phyloP scores from a whole-genome alignment of 768 basidiomycete genomes.

The Hydnomerulius pinastri region DNA sequence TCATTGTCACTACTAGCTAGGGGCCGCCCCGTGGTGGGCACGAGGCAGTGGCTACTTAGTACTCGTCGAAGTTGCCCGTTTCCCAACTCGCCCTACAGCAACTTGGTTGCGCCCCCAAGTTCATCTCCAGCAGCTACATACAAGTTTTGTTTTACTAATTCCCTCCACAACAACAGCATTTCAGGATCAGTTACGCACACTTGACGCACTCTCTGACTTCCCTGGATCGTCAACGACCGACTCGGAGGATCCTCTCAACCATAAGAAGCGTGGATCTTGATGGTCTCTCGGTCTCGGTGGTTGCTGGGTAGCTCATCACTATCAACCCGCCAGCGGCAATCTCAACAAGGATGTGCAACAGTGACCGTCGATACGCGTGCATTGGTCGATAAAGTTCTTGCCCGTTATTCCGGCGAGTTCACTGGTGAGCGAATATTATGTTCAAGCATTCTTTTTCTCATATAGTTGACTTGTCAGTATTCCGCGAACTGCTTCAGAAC shows the following conservation, averaged over 20 bases:
- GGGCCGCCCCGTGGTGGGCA: no score
- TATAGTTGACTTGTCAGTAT: conserved; percentile 38
- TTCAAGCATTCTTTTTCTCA: neutral
- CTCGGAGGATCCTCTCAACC: neutral
- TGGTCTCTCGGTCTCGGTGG: neutral
- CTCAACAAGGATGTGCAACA: conserved; percentile 61
- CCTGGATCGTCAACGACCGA: neutral
- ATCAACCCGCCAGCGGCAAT: conserved; percentile 35
- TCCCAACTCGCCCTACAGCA: neutral
- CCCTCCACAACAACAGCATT: neutral
- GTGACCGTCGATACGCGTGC: conserved; percentile 91
- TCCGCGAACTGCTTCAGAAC: conserved; percentile 90
- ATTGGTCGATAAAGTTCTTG: conserved; percentile 91
- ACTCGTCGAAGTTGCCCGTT: no score
- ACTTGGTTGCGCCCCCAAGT: neutral
- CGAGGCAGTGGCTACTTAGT: no score
- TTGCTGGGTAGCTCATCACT: neutral
- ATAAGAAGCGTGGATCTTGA: neutral
- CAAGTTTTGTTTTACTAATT: neutral
- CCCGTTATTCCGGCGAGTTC: conserved; percentile 92
- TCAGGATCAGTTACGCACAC: neutral
- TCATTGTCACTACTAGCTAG: no score
- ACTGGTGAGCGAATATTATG: conserved; percentile 48
- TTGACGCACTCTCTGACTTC: neutral
- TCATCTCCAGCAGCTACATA: no score